Percentiles rank a stretch among this genome's conserved stretches.
These are phyloP conservation scores for Actinomortierella ambigua DNA, from an alignment of 371 early-diverging fungal genomes.

Conservation along the genomic window DNA sequence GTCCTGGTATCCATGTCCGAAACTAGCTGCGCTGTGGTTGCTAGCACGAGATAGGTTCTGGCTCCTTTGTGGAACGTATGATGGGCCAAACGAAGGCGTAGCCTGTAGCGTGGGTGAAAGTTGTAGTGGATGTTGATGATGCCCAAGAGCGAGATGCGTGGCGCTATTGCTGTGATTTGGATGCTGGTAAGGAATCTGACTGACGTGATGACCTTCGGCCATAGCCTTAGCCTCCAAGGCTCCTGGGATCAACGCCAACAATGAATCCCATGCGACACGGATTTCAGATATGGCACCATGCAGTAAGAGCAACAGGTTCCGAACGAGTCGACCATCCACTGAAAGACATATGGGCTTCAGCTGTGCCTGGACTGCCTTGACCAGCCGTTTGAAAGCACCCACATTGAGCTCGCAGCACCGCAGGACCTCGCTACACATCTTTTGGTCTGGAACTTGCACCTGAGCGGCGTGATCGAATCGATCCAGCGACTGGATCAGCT, in stretches of 20 bases:
- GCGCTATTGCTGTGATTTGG: slow-evolving; percentile 6
- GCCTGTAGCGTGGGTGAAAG: slow-evolving; percentile 30
- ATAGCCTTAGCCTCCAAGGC: slow-evolving; percentile 6
- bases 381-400: slow-evolving; percentile 27
- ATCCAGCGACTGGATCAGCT: slow-evolving; percentile 37
- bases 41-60: slow-evolving; percentile 42
- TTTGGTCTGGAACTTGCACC: slow-evolving; percentile 30
- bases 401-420: slow-evolving; percentile 40
- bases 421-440: slow-evolving; percentile 27
- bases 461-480: slow-evolving; percentile 39
- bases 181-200: slow-evolving; percentile 9
- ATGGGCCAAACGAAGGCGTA: slow-evolving; percentile 21
- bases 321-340: slow-evolving; percentile 50
- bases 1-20: slow-evolving; percentile 17
- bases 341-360: slow-evolving; percentile 26
- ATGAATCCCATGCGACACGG: slow-evolving; percentile 54
- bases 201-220: slow-evolving; percentile 6
- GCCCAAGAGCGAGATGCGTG: slow-evolving; percentile 3
- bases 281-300: slow-evolving; percentile 60
- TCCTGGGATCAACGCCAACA: slow-evolving; percentile 25
- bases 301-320: slow-evolving; percentile 52
- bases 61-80: slow-evolving; percentile 30
- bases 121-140: slow-evolving; percentile 25
- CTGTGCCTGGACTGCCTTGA: slow-evolving; percentile 35
- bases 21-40: slow-evolving; percentile 30